These are phyloP conservation scores for Vaccinium macrocarpon DNA, from an alignment of 148 eudicot genomes.

Conservation along the genomic window DNA sequence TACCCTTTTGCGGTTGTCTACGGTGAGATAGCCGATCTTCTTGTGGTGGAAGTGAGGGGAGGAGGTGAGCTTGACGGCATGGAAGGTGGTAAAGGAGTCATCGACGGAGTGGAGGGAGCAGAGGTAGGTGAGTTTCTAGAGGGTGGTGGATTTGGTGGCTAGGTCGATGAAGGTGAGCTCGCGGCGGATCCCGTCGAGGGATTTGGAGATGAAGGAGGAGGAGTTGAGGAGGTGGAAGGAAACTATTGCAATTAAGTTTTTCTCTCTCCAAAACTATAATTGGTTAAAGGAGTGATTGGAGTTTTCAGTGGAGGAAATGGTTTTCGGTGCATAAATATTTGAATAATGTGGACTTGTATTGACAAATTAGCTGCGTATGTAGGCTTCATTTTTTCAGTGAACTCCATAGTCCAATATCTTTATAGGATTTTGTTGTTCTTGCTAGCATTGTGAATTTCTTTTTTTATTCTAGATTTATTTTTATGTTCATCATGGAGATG, in stretches of 20 bases:
- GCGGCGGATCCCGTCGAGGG: too few relatives aligned
- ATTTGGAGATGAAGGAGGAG: too few relatives aligned
- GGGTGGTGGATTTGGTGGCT: too few relatives aligned
- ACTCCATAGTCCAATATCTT: not conserved
- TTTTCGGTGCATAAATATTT: constrained; percentile 8
- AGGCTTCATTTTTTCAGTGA: not conserved
- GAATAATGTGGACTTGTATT: not conserved
- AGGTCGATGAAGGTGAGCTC: too few relatives aligned
- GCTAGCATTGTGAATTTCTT: constrained; percentile 2
- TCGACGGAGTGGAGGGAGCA: too few relatives aligned
- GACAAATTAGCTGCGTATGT: not conserved
- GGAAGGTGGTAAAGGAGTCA: too few relatives aligned
- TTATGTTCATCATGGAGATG: not conserved
- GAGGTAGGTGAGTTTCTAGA: too few relatives aligned
- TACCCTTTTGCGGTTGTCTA: too few relatives aligned
- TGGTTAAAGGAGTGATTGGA: not conserved
- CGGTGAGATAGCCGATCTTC: too few relatives aligned
- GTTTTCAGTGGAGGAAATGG: constrained; percentile 6
- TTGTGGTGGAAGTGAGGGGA: too few relatives aligned
- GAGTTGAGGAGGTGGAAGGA: too few relatives aligned
- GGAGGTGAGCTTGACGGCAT: too few relatives aligned
- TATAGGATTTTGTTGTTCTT: not conserved
- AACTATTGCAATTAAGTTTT: not conserved
- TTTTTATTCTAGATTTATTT: not conserved
- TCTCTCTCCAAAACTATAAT: not conserved